Conservation (phyloP, 257 asterid species). For the Przewalskia tangutica region DNA sequence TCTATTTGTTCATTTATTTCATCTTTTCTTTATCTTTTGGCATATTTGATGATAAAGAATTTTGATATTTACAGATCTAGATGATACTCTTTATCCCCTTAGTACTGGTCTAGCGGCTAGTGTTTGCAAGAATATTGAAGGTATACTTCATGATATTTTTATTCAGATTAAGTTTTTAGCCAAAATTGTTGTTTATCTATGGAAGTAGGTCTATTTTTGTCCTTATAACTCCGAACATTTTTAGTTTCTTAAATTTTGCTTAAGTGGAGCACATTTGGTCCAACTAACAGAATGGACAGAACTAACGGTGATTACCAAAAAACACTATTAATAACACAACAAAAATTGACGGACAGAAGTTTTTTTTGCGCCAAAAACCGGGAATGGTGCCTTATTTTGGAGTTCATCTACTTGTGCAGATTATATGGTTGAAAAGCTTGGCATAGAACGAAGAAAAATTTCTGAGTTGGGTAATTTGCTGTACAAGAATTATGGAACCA, state of each 20-base stretch:
- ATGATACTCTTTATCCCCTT: conserved; percentile 93
- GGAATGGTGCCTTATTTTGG: conserved; percentile 1
- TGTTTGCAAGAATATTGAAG: conserved; percentile 65
- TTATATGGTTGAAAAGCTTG: conserved; percentile 76
- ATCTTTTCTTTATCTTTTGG: not conserved
- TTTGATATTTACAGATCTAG: conserved; percentile 50
- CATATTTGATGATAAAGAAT: not conserved
- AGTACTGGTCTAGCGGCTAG: conserved; percentile 61
- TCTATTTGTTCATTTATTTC: not conserved
- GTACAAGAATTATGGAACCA: conserved; percentile 86
- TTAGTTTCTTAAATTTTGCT: too few relatives aligned
- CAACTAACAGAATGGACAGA: too few relatives aligned
- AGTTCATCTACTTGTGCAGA: conserved; percentile 23
- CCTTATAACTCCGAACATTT: too few relatives aligned
- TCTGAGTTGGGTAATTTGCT: conserved; percentile 51
- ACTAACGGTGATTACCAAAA: too few relatives aligned
- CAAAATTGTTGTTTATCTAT: too few relatives aligned
- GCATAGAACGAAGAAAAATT: conserved; percentile 59
- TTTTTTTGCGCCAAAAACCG: too few relatives aligned
- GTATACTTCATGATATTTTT: conserved; percentile 18
- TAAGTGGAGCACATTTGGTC: too few relatives aligned
- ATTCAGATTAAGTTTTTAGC: not conserved
- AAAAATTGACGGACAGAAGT: too few relatives aligned
- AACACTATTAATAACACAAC: too few relatives aligned
- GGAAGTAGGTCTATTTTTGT: too few relatives aligned